phyloP scores from a whole-genome alignment of 176 grass and related monocot species.

The Leersia perrieri region DNA sequence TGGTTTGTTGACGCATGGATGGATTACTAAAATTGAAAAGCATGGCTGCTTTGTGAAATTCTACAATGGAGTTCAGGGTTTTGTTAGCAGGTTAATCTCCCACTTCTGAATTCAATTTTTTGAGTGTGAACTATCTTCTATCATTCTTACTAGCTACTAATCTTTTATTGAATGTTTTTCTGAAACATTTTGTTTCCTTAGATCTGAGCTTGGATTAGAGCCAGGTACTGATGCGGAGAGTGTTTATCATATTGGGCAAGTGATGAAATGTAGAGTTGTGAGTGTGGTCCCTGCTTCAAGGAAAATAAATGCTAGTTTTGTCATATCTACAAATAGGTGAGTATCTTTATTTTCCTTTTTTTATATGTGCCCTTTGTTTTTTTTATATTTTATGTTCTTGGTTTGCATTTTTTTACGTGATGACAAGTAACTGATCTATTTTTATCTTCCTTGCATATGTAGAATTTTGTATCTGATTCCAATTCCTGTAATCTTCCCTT shows the following conservation, averaged over 20 bases:
- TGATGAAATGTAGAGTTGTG: constrained; percentile 93
- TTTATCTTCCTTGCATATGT: not conserved
- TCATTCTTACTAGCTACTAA: not conserved
- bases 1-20: constrained; percentile 87
- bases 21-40: constrained; percentile 97
- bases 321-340: constrained; percentile 74
- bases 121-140: not conserved
- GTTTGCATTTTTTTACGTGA: not conserved
- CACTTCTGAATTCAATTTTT: not conserved
- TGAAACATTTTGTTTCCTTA: constrained; percentile 40
- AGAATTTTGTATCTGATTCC: not conserved
- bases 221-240: constrained; percentile 68
- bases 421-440: not conserved
- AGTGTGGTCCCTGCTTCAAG: constrained; percentile 59
- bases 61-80: constrained; percentile 89
- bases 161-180: constrained; percentile 8
- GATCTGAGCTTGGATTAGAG: constrained; percentile 88
- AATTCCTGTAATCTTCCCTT: constrained; percentile 10
- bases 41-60: constrained; percentile 94
- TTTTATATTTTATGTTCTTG: not conserved
- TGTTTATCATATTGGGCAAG: constrained; percentile 91
- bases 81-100: constrained; percentile 70
- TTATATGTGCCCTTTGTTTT: constrained; percentile 12
- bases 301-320: constrained; percentile 82
- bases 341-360: constrained; percentile 5